Evolutionary conservation across 2,329 filamentous ascomycete species (phyloP), one percentile per base, ranked within the genome.

Genomic region (Fusarium denticulatum): DNA sequence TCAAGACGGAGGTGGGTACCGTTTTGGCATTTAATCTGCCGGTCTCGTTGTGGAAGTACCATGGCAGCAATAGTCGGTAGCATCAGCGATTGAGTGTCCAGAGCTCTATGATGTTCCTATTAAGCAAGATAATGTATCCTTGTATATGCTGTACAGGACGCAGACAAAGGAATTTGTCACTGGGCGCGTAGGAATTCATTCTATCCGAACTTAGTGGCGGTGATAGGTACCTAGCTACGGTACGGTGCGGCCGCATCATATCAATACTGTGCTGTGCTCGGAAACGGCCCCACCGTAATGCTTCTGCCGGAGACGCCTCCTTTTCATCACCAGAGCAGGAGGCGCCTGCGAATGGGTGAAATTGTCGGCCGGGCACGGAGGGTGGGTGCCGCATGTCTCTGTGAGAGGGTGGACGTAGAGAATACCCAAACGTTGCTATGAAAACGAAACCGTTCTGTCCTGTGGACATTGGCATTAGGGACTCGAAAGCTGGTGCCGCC

Each of bases 241-340:
- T 53, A 74, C 71, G 22, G 71, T 74, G 64, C 28, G 45, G 34
- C 67, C 63, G 67, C 26, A 39, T 15, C 4, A 8, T 7, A 40
- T 1, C 20, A 42, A 24, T n/a, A 74, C 72, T 65, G 67, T 74
- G 24, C 47, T 39, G 26, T 40, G 20, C 47, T 64, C 71, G 71
- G 71, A 60, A 68, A 52, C 72, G 72, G 72, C 71, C 72, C 72
- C 72, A 72, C 71, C 28, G 30, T n/a, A 65, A 73, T 47, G 30
- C 52, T 43, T 58, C 36, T 69, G 56, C 67, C 72, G 71, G 67
- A 69, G 64, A 66, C 62, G 71, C 39, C 67, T 71, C 61, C 59
- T 68, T 66, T 61, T 57, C 32, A 59, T 52, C 16, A 66, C 58
- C 45, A 60, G 46, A 57, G 24, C 28, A 70, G 20, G 56, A 73